These are phyloP conservation scores for Aquilaria agallochum DNA, from an alignment of 441 rosid genomes.

Conservation along the genomic window DNA sequence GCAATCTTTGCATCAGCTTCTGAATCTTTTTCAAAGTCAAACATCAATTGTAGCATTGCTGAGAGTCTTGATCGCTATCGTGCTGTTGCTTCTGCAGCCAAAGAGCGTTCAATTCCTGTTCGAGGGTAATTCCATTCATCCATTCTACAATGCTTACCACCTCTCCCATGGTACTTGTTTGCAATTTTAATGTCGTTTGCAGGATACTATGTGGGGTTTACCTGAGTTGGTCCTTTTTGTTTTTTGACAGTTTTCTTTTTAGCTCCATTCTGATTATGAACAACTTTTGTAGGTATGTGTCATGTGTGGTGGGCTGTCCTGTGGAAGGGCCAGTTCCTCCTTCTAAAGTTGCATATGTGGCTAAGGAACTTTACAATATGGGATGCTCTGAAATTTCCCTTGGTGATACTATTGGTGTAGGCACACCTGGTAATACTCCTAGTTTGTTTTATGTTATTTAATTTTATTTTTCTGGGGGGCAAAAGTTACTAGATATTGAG, in stretches of 20 bases:
- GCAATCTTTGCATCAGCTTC: slow-evolving; percentile 99
- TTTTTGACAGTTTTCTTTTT: neutral
- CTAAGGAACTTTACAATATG: slow-evolving; percentile 83
- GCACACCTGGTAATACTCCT: slow-evolving; percentile 77
- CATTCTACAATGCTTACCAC: neutral
- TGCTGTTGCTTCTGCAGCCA: slow-evolving; percentile 76
- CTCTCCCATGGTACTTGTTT: neutral
- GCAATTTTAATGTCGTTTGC: neutral
- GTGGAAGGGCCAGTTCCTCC: slow-evolving; percentile 79
- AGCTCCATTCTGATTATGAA: neutral
- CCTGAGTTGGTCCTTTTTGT: neutral
- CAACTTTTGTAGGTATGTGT: slow-evolving; percentile 63
- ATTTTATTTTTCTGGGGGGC: neutral
- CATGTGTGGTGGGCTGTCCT: slow-evolving; percentile 95
- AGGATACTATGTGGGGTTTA: too few relatives aligned
- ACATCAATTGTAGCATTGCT: slow-evolving; percentile 89
- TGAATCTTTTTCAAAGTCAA: slow-evolving; percentile 90
- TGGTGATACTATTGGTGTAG: slow-evolving; percentile 90
- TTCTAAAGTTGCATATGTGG: slow-evolving; percentile 83
- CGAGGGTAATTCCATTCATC: slow-evolving; percentile 66
- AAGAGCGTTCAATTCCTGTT: slow-evolving; percentile 67
- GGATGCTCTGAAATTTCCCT: slow-evolving; percentile 98
- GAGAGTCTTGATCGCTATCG: slow-evolving; percentile 88
- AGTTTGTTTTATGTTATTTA: neutral
- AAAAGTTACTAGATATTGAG: neutral